A percentile compares a stretch with the other conserved stretches of the same genome.
These are phyloP conservation scores for Irpex sp. DNA, from an alignment of 1,284 basidiomycete species.

Conservation along the genomic window DNA sequence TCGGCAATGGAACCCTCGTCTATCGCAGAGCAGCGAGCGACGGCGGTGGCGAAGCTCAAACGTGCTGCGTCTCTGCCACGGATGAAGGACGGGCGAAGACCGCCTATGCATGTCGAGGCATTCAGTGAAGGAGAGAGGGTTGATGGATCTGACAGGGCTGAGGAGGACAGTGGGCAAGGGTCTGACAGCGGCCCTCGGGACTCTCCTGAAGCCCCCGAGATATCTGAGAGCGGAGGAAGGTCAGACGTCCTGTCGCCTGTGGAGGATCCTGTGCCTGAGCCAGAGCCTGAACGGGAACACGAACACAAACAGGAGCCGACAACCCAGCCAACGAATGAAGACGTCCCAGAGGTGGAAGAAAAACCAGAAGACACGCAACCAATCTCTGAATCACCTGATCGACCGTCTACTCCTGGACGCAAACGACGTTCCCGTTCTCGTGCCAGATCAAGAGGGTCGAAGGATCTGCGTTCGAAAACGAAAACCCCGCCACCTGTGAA, in stretches of 20 bases:
- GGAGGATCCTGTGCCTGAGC: neutral
- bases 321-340: conserved; percentile 3
- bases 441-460: conserved; percentile 70
- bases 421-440: conserved; percentile 74
- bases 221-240: conserved; percentile 2
- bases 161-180: conserved; percentile 20
- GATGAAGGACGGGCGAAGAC: conserved; percentile 82
- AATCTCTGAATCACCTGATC: conserved; percentile 22
- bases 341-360: conserved; percentile 17
- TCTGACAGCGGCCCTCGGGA: conserved; percentile 26
- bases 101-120: conserved; percentile 76
- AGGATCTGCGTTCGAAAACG: conserved; percentile 51
- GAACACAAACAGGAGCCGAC: neutral
- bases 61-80: conserved; percentile 85
- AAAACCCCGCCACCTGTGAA: conserved; percentile 35
- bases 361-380: conserved; percentile 24
- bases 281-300: neutral
- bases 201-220: conserved; percentile 22
- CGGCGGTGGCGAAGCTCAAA: conserved; percentile 85
- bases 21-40: conserved; percentile 70
- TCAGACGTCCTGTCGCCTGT: neutral
- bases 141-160: conserved; percentile 27
- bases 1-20: conserved; percentile 35
- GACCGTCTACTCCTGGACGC: conserved; percentile 16
- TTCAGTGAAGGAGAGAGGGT: conserved; percentile 73